Evolutionary conservation across 1,284 basidiomycete species (phyloP).

Genomic region (Puccinia horiana): DNA sequence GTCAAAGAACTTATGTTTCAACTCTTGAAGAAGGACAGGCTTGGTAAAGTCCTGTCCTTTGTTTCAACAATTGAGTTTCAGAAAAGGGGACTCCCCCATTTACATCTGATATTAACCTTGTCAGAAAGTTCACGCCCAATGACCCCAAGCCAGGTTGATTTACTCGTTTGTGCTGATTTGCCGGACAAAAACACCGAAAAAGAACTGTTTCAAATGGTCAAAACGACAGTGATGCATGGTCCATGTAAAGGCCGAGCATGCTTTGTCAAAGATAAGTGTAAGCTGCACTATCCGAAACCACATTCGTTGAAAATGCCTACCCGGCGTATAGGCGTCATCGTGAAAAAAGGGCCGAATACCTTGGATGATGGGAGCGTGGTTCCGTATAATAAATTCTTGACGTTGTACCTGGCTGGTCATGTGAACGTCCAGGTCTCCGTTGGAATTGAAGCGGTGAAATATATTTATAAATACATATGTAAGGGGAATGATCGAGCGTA

Average conservation of each 20-base stretch:
- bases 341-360: not conserved
- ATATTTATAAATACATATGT: slow-evolving; percentile 27
- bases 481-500: not conserved
- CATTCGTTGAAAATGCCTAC: not conserved
- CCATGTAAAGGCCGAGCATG: not conserved
- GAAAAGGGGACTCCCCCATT: slow-evolving; percentile 63
- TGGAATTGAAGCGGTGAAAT: not conserved
- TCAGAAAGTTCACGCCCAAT: too few relatives aligned
- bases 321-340: not conserved
- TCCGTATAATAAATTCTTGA: slow-evolving; percentile 20
- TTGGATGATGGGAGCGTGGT: not conserved
- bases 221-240: not conserved
- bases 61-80: slow-evolving; percentile 65
- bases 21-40: slow-evolving; percentile 54
- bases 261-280: too few relatives aligned
- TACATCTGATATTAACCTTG: slow-evolving; percentile 56
- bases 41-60: slow-evolving; percentile 58
- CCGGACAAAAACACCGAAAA: too few relatives aligned
- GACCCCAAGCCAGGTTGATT: too few relatives aligned
- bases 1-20: not conserved
- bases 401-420: not conserved
- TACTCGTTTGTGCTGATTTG: not conserved
- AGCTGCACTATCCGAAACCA: not conserved
- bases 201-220: not conserved
- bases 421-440: slow-evolving; percentile 24